Percentiles rank a stretch among this genome's conserved stretches.
These are phyloP conservation scores for Colletotrichum cereale DNA, from an alignment of 2,329 filamentous ascomycete species.

Conservation along the genomic window DNA sequence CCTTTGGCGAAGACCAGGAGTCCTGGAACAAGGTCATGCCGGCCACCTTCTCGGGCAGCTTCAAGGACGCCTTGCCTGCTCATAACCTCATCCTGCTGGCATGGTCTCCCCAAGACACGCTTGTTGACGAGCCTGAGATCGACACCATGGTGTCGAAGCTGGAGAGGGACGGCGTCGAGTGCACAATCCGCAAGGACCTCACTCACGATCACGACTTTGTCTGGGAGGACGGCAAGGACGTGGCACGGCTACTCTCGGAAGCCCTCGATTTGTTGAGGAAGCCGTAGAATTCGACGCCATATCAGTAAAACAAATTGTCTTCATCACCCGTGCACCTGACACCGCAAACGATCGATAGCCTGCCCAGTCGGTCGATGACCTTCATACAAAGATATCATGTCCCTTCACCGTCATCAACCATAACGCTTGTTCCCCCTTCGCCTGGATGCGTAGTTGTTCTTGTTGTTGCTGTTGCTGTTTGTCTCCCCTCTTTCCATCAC, in stretches of 20 bases:
- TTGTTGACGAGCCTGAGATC: slow-evolving; percentile 69
- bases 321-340: background rate
- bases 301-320: background rate
- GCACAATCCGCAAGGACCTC: slow-evolving; percentile 56
- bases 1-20: slow-evolving; percentile 68
- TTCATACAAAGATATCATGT: slow-evolving; percentile 24
- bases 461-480: background rate
- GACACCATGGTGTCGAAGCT: slow-evolving; percentile 67
- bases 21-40: slow-evolving; percentile 71
- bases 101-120: slow-evolving; percentile 61
- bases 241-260: slow-evolving; percentile 62
- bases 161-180: slow-evolving; percentile 51
- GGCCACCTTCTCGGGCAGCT: slow-evolving; percentile 56
- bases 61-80: slow-evolving; percentile 53
- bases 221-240: slow-evolving; percentile 70
- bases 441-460: background rate
- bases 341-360: background rate
- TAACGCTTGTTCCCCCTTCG: background rate
- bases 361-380: background rate
- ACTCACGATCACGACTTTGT: slow-evolving; percentile 73
- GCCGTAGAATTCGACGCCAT: background rate
- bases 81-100: slow-evolving; percentile 55
- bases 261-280: slow-evolving; percentile 38
- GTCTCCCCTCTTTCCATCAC: slow-evolving; percentile 37
- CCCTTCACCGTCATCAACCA: background rate